A percentile compares a stretch with the other conserved stretches of the same genome.
phyloP scores from a whole-genome alignment of 2,329 filamentous ascomycete genomes.

The Lachnellula hyalina region DNA sequence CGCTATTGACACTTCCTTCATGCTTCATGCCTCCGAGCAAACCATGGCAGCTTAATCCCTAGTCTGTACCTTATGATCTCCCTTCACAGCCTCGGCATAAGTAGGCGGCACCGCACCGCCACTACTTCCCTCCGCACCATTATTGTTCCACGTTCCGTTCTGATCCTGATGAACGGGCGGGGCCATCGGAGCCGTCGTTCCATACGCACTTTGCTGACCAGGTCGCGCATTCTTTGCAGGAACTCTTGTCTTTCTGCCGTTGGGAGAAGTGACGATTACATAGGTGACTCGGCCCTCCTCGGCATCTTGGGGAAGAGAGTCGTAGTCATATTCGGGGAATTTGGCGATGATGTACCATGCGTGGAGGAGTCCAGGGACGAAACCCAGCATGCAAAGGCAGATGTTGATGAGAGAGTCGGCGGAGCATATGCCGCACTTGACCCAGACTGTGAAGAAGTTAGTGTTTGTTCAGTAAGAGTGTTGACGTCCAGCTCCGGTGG shows the following conservation, averaged over 20 bases:
- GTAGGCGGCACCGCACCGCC: constrained; percentile 63
- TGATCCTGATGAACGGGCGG: constrained; percentile 31
- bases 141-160: constrained; percentile 28
- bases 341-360: constrained; percentile 97
- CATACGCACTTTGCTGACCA: constrained; percentile 22
- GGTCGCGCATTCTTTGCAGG: constrained; percentile 25
- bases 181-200: constrained; percentile 30
- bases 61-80: constrained; percentile 83
- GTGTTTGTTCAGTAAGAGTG: constrained; percentile 3
- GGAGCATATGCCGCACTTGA: constrained; percentile 89
- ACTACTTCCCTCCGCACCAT: constrained; percentile 32
- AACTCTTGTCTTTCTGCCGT: constrained; percentile 28
- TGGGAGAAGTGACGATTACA: constrained; percentile 62
- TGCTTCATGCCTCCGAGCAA: not conserved
- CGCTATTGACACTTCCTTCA: not conserved
- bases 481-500: not conserved
- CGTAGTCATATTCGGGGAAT: constrained; percentile 74
- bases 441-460: constrained; percentile 65
- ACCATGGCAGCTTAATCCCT: constrained; percentile 18
- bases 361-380: constrained; percentile 83
- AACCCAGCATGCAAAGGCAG: constrained; percentile 75
- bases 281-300: constrained; percentile 63
- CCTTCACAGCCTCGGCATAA: constrained; percentile 84
- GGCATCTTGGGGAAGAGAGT: constrained; percentile 51
- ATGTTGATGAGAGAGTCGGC: constrained; percentile 94